These are phyloP conservation scores for Asterophora parasitica DNA, from an alignment of 768 basidiomycete genomes.

Conservation along the genomic window DNA sequence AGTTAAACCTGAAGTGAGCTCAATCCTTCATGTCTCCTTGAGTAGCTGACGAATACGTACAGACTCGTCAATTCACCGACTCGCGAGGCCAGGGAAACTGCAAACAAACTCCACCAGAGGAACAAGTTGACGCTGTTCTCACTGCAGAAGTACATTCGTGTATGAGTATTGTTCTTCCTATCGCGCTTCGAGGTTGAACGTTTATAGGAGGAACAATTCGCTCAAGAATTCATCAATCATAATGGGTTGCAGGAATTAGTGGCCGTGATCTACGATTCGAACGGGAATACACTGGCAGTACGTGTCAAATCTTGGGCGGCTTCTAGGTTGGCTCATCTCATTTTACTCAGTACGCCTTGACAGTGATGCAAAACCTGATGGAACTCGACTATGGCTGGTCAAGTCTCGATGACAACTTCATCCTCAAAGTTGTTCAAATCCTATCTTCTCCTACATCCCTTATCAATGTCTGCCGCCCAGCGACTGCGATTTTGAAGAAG, in stretches of 20 bases:
- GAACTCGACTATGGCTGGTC: conserved; percentile 83
- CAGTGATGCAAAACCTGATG: conserved; percentile 85
- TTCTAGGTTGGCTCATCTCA: conserved; percentile 1
- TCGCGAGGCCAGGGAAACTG: conserved; percentile 74
- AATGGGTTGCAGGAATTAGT: conserved; percentile 71
- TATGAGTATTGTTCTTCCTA: conserved; percentile 26
- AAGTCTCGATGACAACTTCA: conserved; percentile 65
- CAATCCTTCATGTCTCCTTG: neutral
- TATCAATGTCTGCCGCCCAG: conserved; percentile 89
- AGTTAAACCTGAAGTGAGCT: conserved; percentile 71
- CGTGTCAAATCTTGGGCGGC: conserved; percentile 19
- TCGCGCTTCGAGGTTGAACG: neutral
- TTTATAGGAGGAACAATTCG: conserved; percentile 76
- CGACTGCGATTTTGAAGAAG: conserved; percentile 84
- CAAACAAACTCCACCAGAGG: conserved; percentile 57
- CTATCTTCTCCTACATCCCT: conserved; percentile 69
- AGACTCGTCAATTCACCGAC: conserved; percentile 79
- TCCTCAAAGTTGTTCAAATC: conserved; percentile 72
- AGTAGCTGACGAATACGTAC: conserved; percentile 1
- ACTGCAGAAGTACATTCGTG: conserved; percentile 75
- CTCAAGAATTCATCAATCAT: conserved; percentile 68
- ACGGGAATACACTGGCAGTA: conserved; percentile 86
- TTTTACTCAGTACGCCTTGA: conserved; percentile 65
- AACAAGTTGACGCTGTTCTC: conserved; percentile 71
- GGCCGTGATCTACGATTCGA: conserved; percentile 55